A percentile compares a stretch with the other conserved stretches of the same genome.
Conservation (phyloP, 202 grass and related monocot species). For the Setaria viridis region DNA sequence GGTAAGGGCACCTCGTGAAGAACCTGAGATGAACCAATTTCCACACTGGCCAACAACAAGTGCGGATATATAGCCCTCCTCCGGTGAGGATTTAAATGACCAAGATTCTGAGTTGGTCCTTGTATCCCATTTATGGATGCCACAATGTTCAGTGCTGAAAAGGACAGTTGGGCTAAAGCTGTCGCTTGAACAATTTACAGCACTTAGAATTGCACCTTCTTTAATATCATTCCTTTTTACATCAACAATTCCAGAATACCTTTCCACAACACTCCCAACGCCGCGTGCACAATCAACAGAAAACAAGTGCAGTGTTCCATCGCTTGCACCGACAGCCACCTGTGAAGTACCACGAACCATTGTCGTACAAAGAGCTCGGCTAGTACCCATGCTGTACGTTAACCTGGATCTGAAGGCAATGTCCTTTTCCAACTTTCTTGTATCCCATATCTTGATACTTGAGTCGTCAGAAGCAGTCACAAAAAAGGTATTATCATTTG, state of each 20-base stretch:
- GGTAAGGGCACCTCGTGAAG: constrained; percentile 90
- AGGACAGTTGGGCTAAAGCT: constrained; percentile 83
- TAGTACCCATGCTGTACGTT: constrained; percentile 78
- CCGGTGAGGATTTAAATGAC: constrained; percentile 75
- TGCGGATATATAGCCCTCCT: constrained; percentile 83
- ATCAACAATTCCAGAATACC: constrained; percentile 87
- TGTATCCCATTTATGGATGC: constrained; percentile 90
- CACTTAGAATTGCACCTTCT: constrained; percentile 86
- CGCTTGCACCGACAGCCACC: constrained; percentile 76
- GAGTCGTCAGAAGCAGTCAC: constrained; percentile 92
- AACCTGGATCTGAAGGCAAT: constrained; percentile 96
- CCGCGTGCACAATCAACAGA: constrained; percentile 89
- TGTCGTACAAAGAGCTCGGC: constrained; percentile 81
- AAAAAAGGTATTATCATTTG: constrained; percentile 84
- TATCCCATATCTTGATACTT: constrained; percentile 97
- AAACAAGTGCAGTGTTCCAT: constrained; percentile 85
- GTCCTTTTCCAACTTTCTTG: constrained; percentile 96
- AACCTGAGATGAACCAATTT: constrained; percentile 98
- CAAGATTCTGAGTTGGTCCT: constrained; percentile 80
- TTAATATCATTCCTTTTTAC: constrained; percentile 76
- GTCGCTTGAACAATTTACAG: constrained; percentile 76
- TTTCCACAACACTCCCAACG: constrained; percentile 73
- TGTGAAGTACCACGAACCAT: constrained; percentile 85
- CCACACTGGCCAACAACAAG: constrained; percentile 89
- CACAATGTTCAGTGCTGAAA: constrained; percentile 84